Conservation (phyloP, 805 yeast species). For the Clavispora carvajalis region DNA sequence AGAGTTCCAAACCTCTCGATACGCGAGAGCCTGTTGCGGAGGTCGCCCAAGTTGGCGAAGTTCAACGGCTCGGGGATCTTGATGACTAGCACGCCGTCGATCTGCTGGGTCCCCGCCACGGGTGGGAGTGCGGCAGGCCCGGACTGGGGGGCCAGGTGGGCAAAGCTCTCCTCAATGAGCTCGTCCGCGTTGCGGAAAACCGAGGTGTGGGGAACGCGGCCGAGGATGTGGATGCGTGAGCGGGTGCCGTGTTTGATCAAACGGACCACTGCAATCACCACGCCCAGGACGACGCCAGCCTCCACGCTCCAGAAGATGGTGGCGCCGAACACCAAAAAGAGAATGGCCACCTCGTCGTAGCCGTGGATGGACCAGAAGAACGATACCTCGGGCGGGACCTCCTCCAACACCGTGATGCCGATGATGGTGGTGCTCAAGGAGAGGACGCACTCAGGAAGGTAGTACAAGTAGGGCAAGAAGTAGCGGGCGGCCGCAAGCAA, state of each 20-base stretch:
- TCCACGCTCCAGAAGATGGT: constrained; percentile 35
- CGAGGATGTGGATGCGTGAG: constrained; percentile 42
- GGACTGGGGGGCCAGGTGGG: too few species aligned
- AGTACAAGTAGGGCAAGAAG: constrained; percentile 22
- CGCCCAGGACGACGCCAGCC: constrained; percentile 34
- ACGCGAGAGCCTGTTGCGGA: constrained; percentile 60
- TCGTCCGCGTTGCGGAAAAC: constrained; percentile 71
- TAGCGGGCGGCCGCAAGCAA: constrained; percentile 21
- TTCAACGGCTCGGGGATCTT: constrained; percentile 85
- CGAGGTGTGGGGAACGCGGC: constrained; percentile 39
- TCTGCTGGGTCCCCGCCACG: constrained; percentile 36
- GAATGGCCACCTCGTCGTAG: constrained; percentile 19
- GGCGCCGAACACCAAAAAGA: constrained; percentile 19
- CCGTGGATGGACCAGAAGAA: constrained; percentile 20
- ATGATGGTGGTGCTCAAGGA: constrained; percentile 31
- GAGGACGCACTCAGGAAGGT: constrained; percentile 28
- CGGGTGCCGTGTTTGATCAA: constrained; percentile 36
- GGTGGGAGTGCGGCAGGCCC: too few species aligned
- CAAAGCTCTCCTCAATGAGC: constrained; percentile 37
- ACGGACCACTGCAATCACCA: constrained; percentile 29
- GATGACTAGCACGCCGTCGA: constrained; percentile 72
- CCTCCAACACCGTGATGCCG: constrained; percentile 48
- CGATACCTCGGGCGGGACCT: constrained; percentile 43
- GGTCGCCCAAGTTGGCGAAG: constrained; percentile 78
- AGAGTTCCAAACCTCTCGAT: constrained; percentile 75